A percentile compares a stretch with the other conserved stretches of the same genome.
phyloP scores from a whole-genome alignment of 2,329 filamentous ascomycete species.

The Alternaria hordeiaustralica region DNA sequence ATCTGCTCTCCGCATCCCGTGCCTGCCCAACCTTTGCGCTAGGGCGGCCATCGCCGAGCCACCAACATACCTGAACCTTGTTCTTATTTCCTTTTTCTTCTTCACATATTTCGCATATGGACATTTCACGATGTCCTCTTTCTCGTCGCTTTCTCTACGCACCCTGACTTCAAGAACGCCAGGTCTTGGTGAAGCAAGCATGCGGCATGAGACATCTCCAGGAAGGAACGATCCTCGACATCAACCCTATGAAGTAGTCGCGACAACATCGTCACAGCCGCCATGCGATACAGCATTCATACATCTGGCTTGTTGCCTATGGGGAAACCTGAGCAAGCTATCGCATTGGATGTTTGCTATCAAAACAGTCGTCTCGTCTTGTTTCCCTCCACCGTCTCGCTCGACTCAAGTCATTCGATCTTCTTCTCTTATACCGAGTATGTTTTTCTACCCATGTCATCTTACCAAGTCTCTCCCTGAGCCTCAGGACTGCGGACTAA shows the following conservation, averaged over 20 bases:
- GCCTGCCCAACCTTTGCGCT: conserved; percentile 1
- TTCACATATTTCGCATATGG: too few relatives aligned
- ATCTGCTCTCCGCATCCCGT: conserved; percentile 5
- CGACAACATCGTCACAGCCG: background rate
- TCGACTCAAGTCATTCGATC: too few relatives aligned
- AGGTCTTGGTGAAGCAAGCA: background rate
- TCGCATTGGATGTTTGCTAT: background rate
- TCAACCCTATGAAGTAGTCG: background rate
- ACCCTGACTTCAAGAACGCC: background rate
- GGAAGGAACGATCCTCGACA: background rate
- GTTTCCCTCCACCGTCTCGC: background rate
- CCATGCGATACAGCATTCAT: background rate
- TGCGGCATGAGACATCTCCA: background rate
- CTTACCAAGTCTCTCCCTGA: background rate
- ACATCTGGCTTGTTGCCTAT: background rate
- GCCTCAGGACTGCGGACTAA: background rate
- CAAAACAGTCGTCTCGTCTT: background rate
- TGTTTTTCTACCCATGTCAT: background rate
- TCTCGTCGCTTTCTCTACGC: too few relatives aligned
- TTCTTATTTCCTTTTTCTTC: background rate
- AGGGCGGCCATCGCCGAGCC: background rate
- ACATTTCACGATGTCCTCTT: too few relatives aligned
- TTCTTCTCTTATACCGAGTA: too few relatives aligned
- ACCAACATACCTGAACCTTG: background rate
- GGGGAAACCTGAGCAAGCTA: background rate